Evolutionary conservation across 176 grass and related monocot genomes (phyloP).

Genomic region (Cenchrus purpureus): DNA sequence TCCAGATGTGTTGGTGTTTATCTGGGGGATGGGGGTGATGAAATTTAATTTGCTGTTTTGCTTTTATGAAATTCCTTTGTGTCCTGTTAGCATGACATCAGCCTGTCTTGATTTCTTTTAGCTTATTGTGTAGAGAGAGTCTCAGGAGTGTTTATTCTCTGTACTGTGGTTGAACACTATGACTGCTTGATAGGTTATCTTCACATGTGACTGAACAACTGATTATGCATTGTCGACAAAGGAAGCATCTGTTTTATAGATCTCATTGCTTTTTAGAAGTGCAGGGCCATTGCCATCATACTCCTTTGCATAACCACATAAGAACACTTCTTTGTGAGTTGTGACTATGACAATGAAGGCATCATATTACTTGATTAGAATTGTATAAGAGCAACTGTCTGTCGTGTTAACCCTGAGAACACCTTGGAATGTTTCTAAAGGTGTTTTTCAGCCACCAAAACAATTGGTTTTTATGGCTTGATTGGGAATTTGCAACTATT

Average conservation of each 20-base stretch:
- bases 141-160: background rate
- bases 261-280: background rate
- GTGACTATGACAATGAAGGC: background rate
- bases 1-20: background rate
- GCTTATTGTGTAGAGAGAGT: background rate
- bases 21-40: background rate
- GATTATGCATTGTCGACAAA: background rate
- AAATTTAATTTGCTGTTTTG: background rate
- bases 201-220: background rate
- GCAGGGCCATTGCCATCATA: background rate
- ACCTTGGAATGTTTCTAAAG: background rate
- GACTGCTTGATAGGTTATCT: background rate
- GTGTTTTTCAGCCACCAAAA: background rate
- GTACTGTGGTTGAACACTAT: background rate
- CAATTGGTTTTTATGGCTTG: background rate
- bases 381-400: too few species aligned
- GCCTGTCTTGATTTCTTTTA: background rate
- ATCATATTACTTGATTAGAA: background rate
- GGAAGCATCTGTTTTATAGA: background rate
- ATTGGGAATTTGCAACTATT: background rate
- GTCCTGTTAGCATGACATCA: background rate
- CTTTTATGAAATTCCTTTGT: background rate
- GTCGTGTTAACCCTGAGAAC: background rate
- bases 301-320: background rate
- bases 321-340: background rate